phyloP scores from a whole-genome alignment of 345 rosid species.

The Moringa oleifera region DNA sequence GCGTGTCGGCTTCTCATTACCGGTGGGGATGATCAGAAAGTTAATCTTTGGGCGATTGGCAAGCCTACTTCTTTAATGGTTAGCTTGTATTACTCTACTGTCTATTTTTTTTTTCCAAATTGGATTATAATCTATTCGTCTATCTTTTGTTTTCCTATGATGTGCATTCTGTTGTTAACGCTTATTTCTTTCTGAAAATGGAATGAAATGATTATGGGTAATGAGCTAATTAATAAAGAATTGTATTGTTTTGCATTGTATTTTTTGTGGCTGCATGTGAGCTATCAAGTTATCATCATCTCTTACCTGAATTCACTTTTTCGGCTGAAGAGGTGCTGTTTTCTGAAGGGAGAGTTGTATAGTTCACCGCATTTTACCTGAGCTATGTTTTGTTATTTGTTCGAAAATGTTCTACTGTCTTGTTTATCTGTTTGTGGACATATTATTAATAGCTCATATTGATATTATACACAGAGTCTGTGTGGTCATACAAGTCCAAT shows the following conservation, averaged over 20 bases:
- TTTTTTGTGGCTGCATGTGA: neutral
- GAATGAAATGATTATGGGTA: neutral
- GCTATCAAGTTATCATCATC: neutral
- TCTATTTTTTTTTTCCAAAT: neutral
- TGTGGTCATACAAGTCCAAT: slow-evolving; percentile 69
- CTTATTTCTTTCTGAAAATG: neutral
- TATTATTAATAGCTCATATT: slow-evolving; percentile 11
- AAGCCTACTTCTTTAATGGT: slow-evolving; percentile 88
- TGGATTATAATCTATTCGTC: no score
- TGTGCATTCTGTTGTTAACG: neutral
- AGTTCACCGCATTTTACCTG: neutral
- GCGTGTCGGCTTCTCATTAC: slow-evolving; percentile 65
- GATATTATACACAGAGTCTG: slow-evolving; percentile 42
- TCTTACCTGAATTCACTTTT: neutral
- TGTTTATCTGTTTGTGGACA: neutral
- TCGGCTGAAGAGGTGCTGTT: neutral
- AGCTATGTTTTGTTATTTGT: neutral
- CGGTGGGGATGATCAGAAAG: slow-evolving; percentile 89
- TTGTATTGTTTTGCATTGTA: neutral
- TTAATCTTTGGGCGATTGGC: slow-evolving; percentile 92
- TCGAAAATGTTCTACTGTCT: neutral
- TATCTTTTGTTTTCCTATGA: no score
- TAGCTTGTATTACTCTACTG: slow-evolving; percentile 13
- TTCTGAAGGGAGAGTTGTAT: neutral
- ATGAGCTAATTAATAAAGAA: neutral